These are phyloP conservation scores for Irpex rosettiformis DNA, from an alignment of 1,284 basidiomycete species.

Conservation along the genomic window DNA sequence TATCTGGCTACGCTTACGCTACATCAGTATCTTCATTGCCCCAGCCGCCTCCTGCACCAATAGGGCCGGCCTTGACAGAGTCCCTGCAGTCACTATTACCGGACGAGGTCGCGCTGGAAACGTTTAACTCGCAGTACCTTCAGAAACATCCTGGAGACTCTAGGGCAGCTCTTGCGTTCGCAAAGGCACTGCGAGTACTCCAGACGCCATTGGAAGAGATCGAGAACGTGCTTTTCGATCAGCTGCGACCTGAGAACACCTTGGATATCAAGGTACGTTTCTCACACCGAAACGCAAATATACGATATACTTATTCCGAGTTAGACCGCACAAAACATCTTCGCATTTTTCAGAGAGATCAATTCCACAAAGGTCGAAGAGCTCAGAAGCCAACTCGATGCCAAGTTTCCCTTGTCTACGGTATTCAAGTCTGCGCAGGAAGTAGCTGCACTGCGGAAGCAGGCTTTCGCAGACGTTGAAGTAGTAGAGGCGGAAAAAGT, in stretches of 20 bases:
- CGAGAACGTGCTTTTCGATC: constrained; percentile 55
- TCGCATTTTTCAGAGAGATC: constrained; percentile 44
- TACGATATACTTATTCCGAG: too few relatives aligned
- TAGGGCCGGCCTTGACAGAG: constrained; percentile 42
- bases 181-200: constrained; percentile 47
- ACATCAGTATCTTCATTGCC: constrained; percentile 38
- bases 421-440: constrained; percentile 57
- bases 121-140: constrained; percentile 73
- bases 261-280: constrained; percentile 54
- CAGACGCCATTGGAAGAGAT: constrained; percentile 51
- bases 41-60: constrained; percentile 39
- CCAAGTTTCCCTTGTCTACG: constrained; percentile 57
- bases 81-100: constrained; percentile 54
- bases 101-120: constrained; percentile 52
- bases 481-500: constrained; percentile 12
- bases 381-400: constrained; percentile 51
- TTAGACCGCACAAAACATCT: constrained; percentile 47
- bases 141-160: constrained; percentile 56
- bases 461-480: constrained; percentile 18
- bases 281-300: too few relatives aligned
- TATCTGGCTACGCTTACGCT: neutral
- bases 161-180: constrained; percentile 56
- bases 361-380: constrained; percentile 53
- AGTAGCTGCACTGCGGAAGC: constrained; percentile 30
- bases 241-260: constrained; percentile 41